Evolutionary conservation across 805 yeast species (phyloP).

Genomic region (Saccharomycopsis schoenii): DNA sequence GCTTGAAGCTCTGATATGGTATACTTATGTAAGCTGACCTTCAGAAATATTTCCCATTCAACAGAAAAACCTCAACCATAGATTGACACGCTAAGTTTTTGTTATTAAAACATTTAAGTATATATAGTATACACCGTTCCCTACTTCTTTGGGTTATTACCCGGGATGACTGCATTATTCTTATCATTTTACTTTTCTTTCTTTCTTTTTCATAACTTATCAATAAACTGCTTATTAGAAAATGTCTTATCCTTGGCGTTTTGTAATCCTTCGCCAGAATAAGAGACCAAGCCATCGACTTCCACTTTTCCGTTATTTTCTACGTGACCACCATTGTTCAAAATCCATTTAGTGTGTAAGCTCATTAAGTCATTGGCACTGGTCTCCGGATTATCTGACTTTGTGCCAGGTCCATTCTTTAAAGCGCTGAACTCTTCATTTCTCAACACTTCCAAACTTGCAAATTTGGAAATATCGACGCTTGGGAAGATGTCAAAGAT

Average conservation of each 20-base stretch:
- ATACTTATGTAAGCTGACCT: too few relatives aligned
- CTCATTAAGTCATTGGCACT: constrained; percentile 55
- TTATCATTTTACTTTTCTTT: too few relatives aligned
- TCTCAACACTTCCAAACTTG: constrained; percentile 86
- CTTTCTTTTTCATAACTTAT: neutral
- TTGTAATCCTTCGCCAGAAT: constrained; percentile 63
- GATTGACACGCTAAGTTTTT: too few relatives aligned
- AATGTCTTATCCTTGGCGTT: constrained; percentile 39
- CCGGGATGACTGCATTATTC: too few relatives aligned
- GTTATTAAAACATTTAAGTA: too few relatives aligned
- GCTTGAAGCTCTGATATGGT: too few relatives aligned
- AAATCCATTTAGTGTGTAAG: constrained; percentile 69
- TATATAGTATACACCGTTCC: too few relatives aligned
- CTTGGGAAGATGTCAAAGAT: constrained; percentile 92
- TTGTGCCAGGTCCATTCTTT: constrained; percentile 81
- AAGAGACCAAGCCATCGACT: constrained; percentile 66
- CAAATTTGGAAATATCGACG: constrained; percentile 62
- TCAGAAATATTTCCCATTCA: too few relatives aligned
- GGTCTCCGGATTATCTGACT: constrained; percentile 76
- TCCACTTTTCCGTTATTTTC: constrained; percentile 47
- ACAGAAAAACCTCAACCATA: too few relatives aligned
- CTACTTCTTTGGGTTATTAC: too few relatives aligned
- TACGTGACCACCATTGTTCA: constrained; percentile 56
- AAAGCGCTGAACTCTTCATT: constrained; percentile 83
- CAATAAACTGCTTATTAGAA: constrained; percentile 10